Base-by-base conservation (phyloP, 176 grass and related monocot genomes). In the Ananas comosus region DNA sequence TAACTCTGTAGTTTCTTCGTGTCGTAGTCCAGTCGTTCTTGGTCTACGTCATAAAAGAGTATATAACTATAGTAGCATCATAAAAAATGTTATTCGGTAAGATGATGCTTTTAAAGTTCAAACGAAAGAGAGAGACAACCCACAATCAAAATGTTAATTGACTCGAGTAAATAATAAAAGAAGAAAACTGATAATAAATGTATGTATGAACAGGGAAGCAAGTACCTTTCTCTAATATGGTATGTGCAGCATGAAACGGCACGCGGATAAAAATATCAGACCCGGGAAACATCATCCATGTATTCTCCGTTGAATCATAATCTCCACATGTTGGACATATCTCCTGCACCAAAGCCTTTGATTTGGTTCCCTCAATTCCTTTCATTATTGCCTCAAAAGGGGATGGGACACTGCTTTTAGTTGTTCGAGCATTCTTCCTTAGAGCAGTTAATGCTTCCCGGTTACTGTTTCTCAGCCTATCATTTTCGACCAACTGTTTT, bases 321-420 rank as follows among this genome's bases (percentile, higher is more conserved):
- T 76, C 71, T 65, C 92, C 92, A 75, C 85, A 96, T 3, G 92
- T 91, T 0, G 80, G 65, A 69, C 91, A 91, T 76, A 96, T 81
- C 83, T 96, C 85, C 83, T 88, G 80, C 51, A 91, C 86, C 23
- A 96, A 72, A 67, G 78, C 76, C 71, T 80, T 88, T 63, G 71
- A 54, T 66, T 80, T 84, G 47, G 66, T 72, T 70, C 80, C 80
- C 63, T 91, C 91, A 33, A 91, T 80, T 64, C 88, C 92, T 80
- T 81, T 91, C 92, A 91, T 96, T 76, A 96, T 70, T 2, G 72
- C 58, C 29, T 89, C 86, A 85, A 96, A 96, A 1, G 88, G 92
- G 58, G 83, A 91, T 12, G 88, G 69, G 23, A 89, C 65, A 64
- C 92, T 87, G 53, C 78, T 96, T 66, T 88, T 91, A 47, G 83